Evolutionary conservation across 106 monocot species (phyloP).

Genomic region (Xerophyta viscosa): DNA sequence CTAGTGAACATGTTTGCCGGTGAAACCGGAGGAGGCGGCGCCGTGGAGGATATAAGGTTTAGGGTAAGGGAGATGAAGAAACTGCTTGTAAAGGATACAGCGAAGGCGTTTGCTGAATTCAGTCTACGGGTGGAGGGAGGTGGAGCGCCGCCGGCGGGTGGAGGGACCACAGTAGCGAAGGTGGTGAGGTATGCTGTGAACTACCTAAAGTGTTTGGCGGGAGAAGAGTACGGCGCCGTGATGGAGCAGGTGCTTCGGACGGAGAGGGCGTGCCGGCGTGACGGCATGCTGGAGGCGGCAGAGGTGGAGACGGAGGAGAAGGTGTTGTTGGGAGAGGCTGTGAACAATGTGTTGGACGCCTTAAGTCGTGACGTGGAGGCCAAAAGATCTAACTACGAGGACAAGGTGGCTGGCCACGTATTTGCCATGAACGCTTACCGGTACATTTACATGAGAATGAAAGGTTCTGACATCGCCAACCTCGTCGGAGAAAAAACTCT

Average conservation of each 20-base stretch:
- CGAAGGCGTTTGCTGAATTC: constrained; percentile 31
- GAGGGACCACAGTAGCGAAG: constrained; percentile 28
- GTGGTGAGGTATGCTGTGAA: constrained; percentile 40
- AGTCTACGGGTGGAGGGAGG: constrained; percentile 20
- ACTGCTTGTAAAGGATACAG: constrained; percentile 30
- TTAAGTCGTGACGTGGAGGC: too few species aligned
- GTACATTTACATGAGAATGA: constrained; percentile 50
- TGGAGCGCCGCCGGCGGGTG: constrained; percentile 16
- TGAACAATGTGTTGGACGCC: too few species aligned
- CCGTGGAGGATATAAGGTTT: constrained; percentile 17
- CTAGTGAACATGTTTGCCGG: constrained; percentile 24
- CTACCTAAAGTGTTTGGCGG: constrained; percentile 34
- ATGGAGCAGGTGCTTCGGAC: constrained; percentile 40
- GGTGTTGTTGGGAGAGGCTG: too few species aligned
- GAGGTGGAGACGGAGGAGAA: too few species aligned
- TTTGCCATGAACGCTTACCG: constrained; percentile 47
- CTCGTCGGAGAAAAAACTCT: constrained; percentile 37
- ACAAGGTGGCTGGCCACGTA: constrained; percentile 20
- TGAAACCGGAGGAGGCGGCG: too few species aligned
- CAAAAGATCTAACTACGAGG: constrained; percentile 5
- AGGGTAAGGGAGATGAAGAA: constrained; percentile 46
- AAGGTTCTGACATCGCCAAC: constrained; percentile 32
- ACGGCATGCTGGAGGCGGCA: too few species aligned
- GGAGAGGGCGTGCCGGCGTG: constrained; percentile 27
- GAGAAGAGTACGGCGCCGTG: constrained; percentile 9